Evolutionary conservation across 208 protist genomes (phyloP), one percentile per base, ranked within the genome.

Genomic region (Strigomonas culicis): DNA sequence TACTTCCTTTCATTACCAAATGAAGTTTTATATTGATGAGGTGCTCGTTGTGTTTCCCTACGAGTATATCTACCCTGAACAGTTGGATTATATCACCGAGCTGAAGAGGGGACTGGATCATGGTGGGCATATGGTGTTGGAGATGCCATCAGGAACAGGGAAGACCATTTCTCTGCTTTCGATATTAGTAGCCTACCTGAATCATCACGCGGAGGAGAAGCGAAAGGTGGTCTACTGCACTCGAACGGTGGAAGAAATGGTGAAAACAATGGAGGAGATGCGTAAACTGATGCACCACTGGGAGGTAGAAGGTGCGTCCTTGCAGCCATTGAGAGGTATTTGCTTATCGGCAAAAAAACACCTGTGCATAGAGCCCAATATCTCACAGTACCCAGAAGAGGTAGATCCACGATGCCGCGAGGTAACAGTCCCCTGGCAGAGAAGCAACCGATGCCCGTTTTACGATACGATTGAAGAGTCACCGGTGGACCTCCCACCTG

Each of bases 61-160:
- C 76, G 86, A 95, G 47, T 98, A 98, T 70, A 98, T 99, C 51
- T 99, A 99, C 75, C 98, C 98, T 2, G 98, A 99, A 77, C 98
- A 99, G 81, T 97, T 99, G 57, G 86, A 94, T 43, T 99, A 99
- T 86, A 99, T 99, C 89, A 85, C 90, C 7, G 86, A 98, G 63
- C 80, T 99, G 32, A 99, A 99, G 64, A 88, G 82, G 19, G 75
- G 92, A 6, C 83, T 99, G 11, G 97, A 98, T 69, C 60, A 70
- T 2, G 77, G 97, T 44, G 98, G 98, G 6, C 98, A 99, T 56
- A 91, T 97, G 72, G 79, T 99, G 75, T 79, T 99, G 44, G 98
- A 99, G 74, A 99, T 99, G 98, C 98, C 98, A 15, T 99, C 95
- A 19, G 98, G 98, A 46, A 99, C 99, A 0, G 99, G 99, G 27